Evolutionary conservation across 2,329 filamentous ascomycete species (phyloP), one percentile per base, ranked within the genome.

Genomic region (Cladophialophora carrionii): DNA sequence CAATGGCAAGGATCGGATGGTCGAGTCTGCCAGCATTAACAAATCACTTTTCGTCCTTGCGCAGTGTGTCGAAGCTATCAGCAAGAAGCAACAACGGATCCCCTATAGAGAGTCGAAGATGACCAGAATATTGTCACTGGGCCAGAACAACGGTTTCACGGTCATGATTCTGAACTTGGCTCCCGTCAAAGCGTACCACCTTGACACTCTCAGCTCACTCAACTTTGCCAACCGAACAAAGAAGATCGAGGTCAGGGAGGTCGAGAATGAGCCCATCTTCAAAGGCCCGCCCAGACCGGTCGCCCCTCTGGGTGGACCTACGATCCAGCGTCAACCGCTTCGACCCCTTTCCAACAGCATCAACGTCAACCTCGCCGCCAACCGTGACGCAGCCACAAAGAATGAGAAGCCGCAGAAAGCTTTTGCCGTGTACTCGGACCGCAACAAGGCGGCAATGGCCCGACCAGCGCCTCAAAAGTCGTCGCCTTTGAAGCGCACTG

Each of bases 11-110:
- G 92, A 96, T 76, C 85, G 94, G 29, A 82, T 98, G 75, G 86
- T 96, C n/a, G 94, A 98, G 78, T 96, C 92, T 46, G 92, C 94
- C 0, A 94, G 91, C 73, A 98, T 98, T 82, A 98, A 98, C 84
- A 98, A 97, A 80, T 96, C 91, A 69, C 83, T 98, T 6, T 98
- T 98, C 73, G 93, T 97, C 20, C 81, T 98, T 56, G 94, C 92
- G 51, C 92, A 96, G 76, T 98, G 94, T 73, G 94, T 98, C 60
- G 94, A 98, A 75, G 94, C 94, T 62, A 98, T 98, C 74, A 90
- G 90, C 73, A 87, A 86, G 75, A 88, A 88, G 73, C 85, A 88
- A 66, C 76, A 78, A 72, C 87, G 94, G 37, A 94, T 98, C 73
- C 94, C 95, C 0, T 98, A 96, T 76, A 85, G 94, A 63, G 94